A percentile compares a stretch with the other conserved stretches of the same genome.
phyloP scores from a whole-genome alignment of 177 flowering plant genomes.

The Telopea speciosissima region DNA sequence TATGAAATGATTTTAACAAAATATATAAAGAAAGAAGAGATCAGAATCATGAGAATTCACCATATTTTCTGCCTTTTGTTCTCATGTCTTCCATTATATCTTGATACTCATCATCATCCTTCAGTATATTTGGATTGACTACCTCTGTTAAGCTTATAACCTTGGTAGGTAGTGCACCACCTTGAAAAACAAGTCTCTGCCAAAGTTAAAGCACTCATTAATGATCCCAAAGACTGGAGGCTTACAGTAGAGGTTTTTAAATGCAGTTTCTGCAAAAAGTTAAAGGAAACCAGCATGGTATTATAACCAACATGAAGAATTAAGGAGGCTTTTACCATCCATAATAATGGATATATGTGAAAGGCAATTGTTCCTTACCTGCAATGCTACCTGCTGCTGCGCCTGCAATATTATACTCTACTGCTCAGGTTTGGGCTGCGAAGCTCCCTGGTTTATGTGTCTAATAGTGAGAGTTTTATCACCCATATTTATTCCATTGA shows the following conservation, averaged over 20 bases:
- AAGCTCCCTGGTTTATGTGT: constrained; percentile 3
- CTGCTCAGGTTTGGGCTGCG: constrained; percentile 4
- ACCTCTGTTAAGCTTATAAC: background rate
- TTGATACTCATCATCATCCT: background rate
- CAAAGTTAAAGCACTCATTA: background rate
- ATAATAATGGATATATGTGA: no score
- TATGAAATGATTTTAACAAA: no score
- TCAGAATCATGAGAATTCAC: background rate
- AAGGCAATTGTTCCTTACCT: background rate
- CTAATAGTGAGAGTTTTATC: no score
- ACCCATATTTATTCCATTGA: no score
- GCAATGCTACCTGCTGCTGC: constrained; percentile 4
- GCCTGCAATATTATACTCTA: constrained; percentile 4
- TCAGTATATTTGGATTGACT: background rate
- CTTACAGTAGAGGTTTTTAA: no score
- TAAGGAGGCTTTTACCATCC: no score
- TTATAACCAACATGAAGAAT: no score
- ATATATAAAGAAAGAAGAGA: background rate
- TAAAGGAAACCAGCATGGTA: no score
- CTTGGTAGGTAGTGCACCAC: background rate
- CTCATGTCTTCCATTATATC: constrained; percentile 5
- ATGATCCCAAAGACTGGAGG: no score
- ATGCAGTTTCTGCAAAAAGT: no score
- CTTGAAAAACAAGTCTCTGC: background rate
- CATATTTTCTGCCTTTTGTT: background rate